phyloP scores from a whole-genome alignment of 768 basidiomycete genomes.

The Trametes cinnabarina region DNA sequence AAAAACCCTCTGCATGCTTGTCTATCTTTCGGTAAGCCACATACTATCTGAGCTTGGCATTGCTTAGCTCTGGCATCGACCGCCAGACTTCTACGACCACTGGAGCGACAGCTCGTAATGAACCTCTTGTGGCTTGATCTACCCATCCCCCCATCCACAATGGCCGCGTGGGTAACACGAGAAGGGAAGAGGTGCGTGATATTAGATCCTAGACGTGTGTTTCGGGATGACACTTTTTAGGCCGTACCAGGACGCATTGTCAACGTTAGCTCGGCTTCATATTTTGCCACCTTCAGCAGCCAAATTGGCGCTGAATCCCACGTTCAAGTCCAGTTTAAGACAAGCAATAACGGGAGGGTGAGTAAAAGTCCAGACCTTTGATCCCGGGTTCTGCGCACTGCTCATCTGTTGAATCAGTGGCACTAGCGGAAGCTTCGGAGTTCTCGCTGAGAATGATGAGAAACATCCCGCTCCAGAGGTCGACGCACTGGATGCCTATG shows the following conservation, averaged over 20 bases:
- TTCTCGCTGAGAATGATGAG: constrained; percentile 64
- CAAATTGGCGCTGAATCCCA: constrained; percentile 68
- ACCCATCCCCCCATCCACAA: constrained; percentile 59
- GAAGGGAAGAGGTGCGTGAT: constrained; percentile 65
- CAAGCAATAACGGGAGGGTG: constrained; percentile 89
- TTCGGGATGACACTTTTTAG: constrained; percentile 37
- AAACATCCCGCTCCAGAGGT: constrained; percentile 53
- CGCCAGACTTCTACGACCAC: constrained; percentile 65
- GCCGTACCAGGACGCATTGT: constrained; percentile 66
- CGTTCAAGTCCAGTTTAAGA: constrained; percentile 77
- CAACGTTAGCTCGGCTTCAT: constrained; percentile 62
- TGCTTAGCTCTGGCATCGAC: not conserved
- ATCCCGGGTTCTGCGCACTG: not conserved
- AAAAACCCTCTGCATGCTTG: constrained; percentile 83
- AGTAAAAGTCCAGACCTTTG: constrained; percentile 23
- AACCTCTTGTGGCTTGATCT: constrained; percentile 87
- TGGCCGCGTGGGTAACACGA: constrained; percentile 73
- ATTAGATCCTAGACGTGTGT: not conserved
- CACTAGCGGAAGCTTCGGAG: constrained; percentile 79
- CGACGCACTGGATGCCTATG: constrained; percentile 73
- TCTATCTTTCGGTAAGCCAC: constrained; percentile 76
- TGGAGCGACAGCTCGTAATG: constrained; percentile 86
- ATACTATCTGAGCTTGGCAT: not conserved
- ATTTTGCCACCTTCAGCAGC: constrained; percentile 59
- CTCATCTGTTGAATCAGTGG: constrained; percentile 45